Evolutionary conservation across 2,329 filamentous ascomycete genomes (phyloP), one percentile per base, ranked within the genome.

Genomic region (Arthroderma sp.): DNA sequence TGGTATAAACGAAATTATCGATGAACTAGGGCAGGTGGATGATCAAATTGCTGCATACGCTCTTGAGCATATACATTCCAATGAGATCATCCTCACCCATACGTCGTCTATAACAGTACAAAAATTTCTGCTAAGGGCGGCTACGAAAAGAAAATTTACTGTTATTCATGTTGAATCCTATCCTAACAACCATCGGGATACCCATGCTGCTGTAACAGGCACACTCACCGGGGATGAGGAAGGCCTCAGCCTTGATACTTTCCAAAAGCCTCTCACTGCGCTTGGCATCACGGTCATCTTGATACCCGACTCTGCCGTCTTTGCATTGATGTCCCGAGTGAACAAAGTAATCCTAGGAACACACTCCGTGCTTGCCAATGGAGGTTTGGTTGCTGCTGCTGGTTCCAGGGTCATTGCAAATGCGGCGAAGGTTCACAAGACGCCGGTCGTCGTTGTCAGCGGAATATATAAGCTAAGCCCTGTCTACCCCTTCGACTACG

Each of bases 401-500:
- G 91, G 91, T n/a, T 83, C 85, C 6, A 79, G 78, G 15, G 78
- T 84, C 36, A 83, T 96, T 52, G 86, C 88, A 4, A 80, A 82
- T 49, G 87, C 88, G 5, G 91, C 91, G 9, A 83, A 82, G 58
- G 80, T 83, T 52, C 82, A 88, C 56, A 78, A 81, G 52, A 85
- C 82, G 27, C 83, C 87, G 0, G 88, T 98, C 11, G 80, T 96
- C 27, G 85, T 93, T 3, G 76, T 98, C 37, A 84, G 83, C 43
- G 89, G 87, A 30, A 81, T 96, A 15, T 96, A 95, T 71, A 94
- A 94, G 65, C 76, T 98, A 45, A 93, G 85, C 53, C 88, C 91
- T 0, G 80, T 93, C 47, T 89, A 87, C 56, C 83, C 87, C 1
- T 88, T 87, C 55, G 80, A 91, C 55, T 80, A 83, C 43, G 82